Percentiles rank a stretch among this genome's conserved stretches.
Evolutionary conservation across 2,329 filamentous ascomycete species (phyloP).

Genomic region (Ceratocystiopsis minuta): DNA sequence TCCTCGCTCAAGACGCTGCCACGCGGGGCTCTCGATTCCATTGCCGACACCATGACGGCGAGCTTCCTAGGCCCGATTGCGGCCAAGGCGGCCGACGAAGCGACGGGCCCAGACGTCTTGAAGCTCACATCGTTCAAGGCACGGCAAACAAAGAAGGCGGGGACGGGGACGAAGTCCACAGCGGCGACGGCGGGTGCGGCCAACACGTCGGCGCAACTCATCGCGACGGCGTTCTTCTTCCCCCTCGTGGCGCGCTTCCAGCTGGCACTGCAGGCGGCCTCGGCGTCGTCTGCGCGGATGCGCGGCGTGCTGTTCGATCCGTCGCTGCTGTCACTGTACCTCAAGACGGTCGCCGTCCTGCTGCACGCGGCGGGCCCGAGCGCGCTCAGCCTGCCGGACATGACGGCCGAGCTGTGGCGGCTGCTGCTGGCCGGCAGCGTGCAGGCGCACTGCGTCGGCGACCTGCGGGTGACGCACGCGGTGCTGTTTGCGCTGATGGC

Average conservation of each 20-base stretch:
- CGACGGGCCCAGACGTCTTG: constrained; percentile 63
- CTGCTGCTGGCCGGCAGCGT: constrained; percentile 50
- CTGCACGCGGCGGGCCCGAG: constrained; percentile 70
- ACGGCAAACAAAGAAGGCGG: constrained; percentile 42
- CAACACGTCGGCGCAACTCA: constrained; percentile 61
- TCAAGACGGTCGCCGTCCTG: constrained; percentile 73
- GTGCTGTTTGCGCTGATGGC: constrained; percentile 65
- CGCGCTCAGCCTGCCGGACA: constrained; percentile 54
- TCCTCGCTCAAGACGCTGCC: constrained; percentile 32
- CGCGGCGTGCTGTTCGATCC: constrained; percentile 52
- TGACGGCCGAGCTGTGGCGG: constrained; percentile 72
- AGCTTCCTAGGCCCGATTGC: constrained; percentile 68
- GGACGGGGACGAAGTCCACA: constrained; percentile 15
- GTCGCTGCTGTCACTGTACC: constrained; percentile 56
- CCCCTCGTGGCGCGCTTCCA: constrained; percentile 71
- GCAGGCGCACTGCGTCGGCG: constrained; percentile 38
- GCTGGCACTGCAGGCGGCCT: constrained; percentile 28
- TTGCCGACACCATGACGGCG: constrained; percentile 50
- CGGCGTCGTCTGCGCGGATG: constrained; percentile 11
- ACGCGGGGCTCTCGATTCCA: constrained; percentile 43
- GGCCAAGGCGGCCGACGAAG: constrained; percentile 59
- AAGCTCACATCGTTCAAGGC: constrained; percentile 84
- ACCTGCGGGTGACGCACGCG: constrained; percentile 46
- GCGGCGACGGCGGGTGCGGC: constrained; percentile 33
- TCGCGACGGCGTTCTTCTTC: constrained; percentile 67